Conservation (phyloP, 805 yeast genomes). For the Clavispora santaluciae region DNA sequence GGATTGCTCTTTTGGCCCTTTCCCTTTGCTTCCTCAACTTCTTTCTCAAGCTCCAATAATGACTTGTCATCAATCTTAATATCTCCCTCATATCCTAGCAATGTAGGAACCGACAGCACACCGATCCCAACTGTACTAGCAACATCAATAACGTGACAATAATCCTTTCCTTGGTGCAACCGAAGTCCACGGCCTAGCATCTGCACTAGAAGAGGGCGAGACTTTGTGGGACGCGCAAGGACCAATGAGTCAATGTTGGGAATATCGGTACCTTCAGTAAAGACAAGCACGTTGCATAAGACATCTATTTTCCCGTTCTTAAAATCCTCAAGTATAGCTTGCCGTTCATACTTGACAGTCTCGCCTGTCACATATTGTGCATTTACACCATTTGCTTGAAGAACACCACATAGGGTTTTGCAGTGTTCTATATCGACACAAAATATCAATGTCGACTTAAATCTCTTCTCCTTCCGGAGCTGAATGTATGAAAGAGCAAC, state of each 20-base stretch:
- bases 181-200: slow-evolving; percentile 92
- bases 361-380: slow-evolving; percentile 70
- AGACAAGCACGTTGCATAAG: slow-evolving; percentile 79
- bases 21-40: slow-evolving; percentile 9
- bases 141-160: slow-evolving; percentile 74
- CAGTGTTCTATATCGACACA: slow-evolving; percentile 75
- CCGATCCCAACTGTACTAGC: slow-evolving; percentile 58
- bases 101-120: slow-evolving; percentile 50
- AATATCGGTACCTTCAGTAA: slow-evolving; percentile 93
- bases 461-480: slow-evolving; percentile 27
- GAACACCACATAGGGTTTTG: slow-evolving; percentile 43
- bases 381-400: slow-evolving; percentile 56
- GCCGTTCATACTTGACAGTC: slow-evolving; percentile 52
- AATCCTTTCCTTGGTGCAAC: slow-evolving; percentile 51
- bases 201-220: slow-evolving; percentile 66
- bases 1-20: slow-evolving; percentile 9
- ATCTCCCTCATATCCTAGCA: slow-evolving; percentile 31
- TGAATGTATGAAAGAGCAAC: slow-evolving; percentile 50
- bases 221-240: slow-evolving; percentile 75
- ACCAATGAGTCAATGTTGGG: slow-evolving; percentile 82
- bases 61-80: slow-evolving; percentile 21
- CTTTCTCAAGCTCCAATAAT: slow-evolving; percentile 11
- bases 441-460: slow-evolving; percentile 68
- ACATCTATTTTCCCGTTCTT: slow-evolving; percentile 61
- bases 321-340: slow-evolving; percentile 51